Evolutionary conservation across 768 basidiomycete species (phyloP).

Genomic region (Lactifluus hygrophoroides): DNA sequence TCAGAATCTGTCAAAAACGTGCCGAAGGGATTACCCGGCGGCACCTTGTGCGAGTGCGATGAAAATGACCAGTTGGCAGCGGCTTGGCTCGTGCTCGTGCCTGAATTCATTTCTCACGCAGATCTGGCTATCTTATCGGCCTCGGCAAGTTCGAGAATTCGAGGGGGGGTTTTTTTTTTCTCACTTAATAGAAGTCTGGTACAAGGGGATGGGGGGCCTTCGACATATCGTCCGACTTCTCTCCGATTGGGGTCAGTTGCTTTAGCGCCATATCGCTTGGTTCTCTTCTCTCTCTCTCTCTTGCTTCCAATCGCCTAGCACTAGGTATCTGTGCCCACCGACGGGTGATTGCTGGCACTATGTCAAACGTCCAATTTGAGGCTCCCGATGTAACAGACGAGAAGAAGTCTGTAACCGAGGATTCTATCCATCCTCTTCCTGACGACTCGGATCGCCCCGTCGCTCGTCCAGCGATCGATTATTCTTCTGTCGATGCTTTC

Average conservation of each 20-base stretch:
- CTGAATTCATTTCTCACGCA: not conserved
- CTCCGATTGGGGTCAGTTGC: not conserved
- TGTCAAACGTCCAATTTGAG: not conserved
- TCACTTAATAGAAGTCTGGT: not conserved
- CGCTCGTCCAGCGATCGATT: conserved; percentile 54
- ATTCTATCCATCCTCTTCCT: not conserved
- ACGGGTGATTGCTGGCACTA: not conserved
- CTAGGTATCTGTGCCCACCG: no score
- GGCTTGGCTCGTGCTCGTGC: not conserved
- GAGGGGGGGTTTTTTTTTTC: no score
- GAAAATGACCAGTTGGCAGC: not conserved
- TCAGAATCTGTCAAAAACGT: no score
- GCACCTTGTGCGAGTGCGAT: no score
- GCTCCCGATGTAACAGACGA: not conserved
- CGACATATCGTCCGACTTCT: not conserved
- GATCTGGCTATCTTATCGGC: not conserved
- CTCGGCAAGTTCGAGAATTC: not conserved
- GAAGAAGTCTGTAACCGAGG: not conserved
- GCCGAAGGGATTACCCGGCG: not conserved
- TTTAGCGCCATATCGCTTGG: not conserved
- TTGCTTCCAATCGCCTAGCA: not conserved
- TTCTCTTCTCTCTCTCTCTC: not conserved
- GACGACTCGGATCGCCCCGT: not conserved
- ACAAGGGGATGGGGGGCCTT: not conserved
- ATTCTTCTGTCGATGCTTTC: conserved; percentile 51